A percentile compares a stretch with the other conserved stretches of the same genome.
Conservation (phyloP, 148 eudicot genomes). For the Diospyros lotus region DNA sequence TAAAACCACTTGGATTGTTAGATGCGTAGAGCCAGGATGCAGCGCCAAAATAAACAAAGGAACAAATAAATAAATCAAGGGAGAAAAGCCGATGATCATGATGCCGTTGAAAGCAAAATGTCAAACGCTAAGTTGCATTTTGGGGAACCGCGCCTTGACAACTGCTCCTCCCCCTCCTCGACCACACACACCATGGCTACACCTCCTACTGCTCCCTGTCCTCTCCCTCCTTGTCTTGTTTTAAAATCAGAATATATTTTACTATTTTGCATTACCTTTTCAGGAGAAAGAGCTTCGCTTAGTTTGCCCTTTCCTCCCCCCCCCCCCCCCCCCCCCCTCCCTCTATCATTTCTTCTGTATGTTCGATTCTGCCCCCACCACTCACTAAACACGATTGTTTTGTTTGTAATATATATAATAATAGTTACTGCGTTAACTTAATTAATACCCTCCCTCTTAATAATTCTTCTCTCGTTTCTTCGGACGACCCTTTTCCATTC, state of each 20-base stretch:
- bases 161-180: conserved; percentile 2
- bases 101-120: conserved; percentile 46
- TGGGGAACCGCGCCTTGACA: conserved; percentile 18
- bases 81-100: conserved; percentile 20
- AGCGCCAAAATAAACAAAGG: neutral
- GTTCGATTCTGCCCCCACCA: too few species aligned
- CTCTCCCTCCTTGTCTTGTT: neutral
- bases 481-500: too few species aligned
- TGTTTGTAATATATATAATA: too few species aligned
- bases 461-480: too few species aligned
- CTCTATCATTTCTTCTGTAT: too few species aligned
- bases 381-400: too few species aligned
- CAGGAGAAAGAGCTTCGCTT: too few species aligned
- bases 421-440: too few species aligned
- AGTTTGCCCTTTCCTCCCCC: too few species aligned
- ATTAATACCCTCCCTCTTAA: too few species aligned
- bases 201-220: neutral
- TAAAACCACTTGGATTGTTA: neutral
- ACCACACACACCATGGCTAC: neutral
- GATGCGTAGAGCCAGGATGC: neutral
- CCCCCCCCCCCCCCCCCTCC: too few species aligned
- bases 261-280: neutral
- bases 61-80: neutral
- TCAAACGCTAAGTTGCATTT: conserved; percentile 34
- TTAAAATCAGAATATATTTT: neutral